Conservation (phyloP, 306 rosid genomes). For the Boehmeria nivea region DNA sequence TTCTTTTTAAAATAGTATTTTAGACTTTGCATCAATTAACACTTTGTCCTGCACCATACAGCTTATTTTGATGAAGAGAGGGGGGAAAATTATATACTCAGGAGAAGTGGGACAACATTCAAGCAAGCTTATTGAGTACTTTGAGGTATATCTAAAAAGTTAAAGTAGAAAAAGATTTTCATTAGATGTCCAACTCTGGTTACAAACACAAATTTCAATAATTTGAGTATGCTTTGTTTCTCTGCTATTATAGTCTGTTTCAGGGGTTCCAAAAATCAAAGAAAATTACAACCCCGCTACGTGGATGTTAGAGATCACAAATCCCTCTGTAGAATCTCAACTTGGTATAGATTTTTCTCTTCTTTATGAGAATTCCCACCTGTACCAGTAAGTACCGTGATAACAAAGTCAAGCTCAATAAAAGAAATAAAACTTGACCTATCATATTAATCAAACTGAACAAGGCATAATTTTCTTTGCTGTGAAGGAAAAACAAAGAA, state of each 20-base stretch:
- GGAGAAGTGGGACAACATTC: constrained; percentile 45
- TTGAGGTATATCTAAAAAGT: constrained; percentile 27
- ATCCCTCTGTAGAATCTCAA: constrained; percentile 33
- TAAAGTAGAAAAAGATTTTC: too few species aligned
- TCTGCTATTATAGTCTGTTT: constrained; percentile 6
- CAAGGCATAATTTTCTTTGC: background rate
- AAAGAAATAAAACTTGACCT: background rate
- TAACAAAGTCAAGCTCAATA: too few species aligned
- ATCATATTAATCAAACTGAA: background rate
- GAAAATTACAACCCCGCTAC: constrained; percentile 34
- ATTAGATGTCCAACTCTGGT: too few species aligned
- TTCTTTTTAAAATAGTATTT: background rate
- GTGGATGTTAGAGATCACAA: constrained; percentile 41
- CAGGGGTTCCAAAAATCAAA: constrained; percentile 31
- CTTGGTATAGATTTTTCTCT: constrained; percentile 36
- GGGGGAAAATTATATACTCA: constrained; percentile 36
- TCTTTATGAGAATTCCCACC: constrained; percentile 28
- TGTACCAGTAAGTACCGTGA: constrained; percentile 28
- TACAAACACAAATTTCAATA: too few species aligned
- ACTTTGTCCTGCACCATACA: background rate
- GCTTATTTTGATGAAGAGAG: constrained; percentile 39
- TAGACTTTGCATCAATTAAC: background rate
- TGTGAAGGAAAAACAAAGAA: constrained; percentile 18
- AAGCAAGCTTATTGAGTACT: constrained; percentile 28
- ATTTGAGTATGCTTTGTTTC: background rate